Evolutionary conservation across 2,329 filamentous ascomycete species (phyloP).

Genomic region (Huntiella bhutanensis): DNA sequence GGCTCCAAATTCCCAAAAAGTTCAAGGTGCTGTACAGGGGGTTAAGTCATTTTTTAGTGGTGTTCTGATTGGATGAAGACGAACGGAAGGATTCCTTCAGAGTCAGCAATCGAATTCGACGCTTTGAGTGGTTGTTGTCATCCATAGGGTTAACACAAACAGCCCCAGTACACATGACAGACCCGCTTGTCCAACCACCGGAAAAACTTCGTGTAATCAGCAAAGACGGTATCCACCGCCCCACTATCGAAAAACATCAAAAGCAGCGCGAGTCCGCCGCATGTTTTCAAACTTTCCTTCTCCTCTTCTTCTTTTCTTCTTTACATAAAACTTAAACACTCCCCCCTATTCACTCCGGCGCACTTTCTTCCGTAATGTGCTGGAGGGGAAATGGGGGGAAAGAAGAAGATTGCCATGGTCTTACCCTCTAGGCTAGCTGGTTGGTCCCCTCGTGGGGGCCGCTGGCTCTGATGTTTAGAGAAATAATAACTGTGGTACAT

Average conservation of each 20-base stretch:
- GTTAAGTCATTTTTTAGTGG: no score
- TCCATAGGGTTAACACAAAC: no score
- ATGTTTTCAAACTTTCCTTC: conserved; percentile 8
- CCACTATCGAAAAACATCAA: not conserved
- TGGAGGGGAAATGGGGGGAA: conserved; percentile 57
- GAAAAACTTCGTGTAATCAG: no score
- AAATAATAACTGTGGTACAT: conserved; percentile 20
- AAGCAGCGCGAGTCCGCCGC: not conserved
- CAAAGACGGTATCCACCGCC: no score
- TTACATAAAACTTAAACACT: conserved; percentile 18
- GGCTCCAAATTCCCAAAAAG: no score
- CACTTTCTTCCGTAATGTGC: conserved; percentile 29
- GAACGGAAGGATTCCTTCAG: no score
- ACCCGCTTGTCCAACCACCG: no score
- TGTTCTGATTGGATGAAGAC: no score
- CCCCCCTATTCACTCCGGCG: conserved; percentile 53
- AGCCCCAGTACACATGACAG: no score
- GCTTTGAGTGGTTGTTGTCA: no score
- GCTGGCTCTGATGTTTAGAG: conserved; percentile 15
- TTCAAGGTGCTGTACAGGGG: no score
- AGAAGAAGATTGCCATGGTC: conserved; percentile 26
- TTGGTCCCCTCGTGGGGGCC: conserved; percentile 3
- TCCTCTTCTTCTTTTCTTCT: conserved; percentile 17
- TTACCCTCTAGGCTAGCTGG: conserved; percentile 29
- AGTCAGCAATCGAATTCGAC: no score